These are phyloP conservation scores for Fusarium buharicum DNA, from an alignment of 2,329 filamentous ascomycete genomes.

Conservation along the genomic window DNA sequence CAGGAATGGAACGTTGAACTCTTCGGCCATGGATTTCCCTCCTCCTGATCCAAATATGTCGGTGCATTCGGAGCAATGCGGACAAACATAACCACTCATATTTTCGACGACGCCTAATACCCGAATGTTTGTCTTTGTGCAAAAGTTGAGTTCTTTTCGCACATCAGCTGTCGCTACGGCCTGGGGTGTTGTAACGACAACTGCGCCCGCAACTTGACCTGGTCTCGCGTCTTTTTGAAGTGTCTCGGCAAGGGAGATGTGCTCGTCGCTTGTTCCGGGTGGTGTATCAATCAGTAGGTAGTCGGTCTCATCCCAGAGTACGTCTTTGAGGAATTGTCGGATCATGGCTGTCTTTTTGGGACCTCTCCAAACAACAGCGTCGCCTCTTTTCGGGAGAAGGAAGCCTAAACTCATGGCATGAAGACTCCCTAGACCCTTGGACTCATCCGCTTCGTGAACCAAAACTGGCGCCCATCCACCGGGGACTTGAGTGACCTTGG, in stretches of 20 bases:
- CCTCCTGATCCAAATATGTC: constrained; percentile 94
- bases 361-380: constrained; percentile 96
- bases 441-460: constrained; percentile 73
- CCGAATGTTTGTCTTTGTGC: constrained; percentile 80
- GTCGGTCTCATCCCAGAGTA: constrained; percentile 88
- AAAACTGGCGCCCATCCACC: constrained; percentile 92
- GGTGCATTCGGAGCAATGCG: constrained; percentile 83
- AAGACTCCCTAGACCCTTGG: constrained; percentile 68
- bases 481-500: constrained; percentile 90
- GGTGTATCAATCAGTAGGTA: constrained; percentile 96
- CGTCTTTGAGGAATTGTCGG: constrained; percentile 91
- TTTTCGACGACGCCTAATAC: constrained; percentile 95
- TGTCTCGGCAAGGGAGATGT: constrained; percentile 93
- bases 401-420: constrained; percentile 95
- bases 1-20: constrained; percentile 85
- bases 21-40: constrained; percentile 86
- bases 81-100: constrained; percentile 92
- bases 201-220: constrained; percentile 82
- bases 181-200: constrained; percentile 96
- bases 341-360: constrained; percentile 99
- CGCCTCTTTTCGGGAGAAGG: constrained; percentile 81
- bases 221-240: constrained; percentile 71
- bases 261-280: constrained; percentile 95
- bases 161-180: constrained; percentile 94
- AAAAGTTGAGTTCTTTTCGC: constrained; percentile 94